Conservation (phyloP, 345 rosid species). For the Eucalyptus regnans region DNA sequence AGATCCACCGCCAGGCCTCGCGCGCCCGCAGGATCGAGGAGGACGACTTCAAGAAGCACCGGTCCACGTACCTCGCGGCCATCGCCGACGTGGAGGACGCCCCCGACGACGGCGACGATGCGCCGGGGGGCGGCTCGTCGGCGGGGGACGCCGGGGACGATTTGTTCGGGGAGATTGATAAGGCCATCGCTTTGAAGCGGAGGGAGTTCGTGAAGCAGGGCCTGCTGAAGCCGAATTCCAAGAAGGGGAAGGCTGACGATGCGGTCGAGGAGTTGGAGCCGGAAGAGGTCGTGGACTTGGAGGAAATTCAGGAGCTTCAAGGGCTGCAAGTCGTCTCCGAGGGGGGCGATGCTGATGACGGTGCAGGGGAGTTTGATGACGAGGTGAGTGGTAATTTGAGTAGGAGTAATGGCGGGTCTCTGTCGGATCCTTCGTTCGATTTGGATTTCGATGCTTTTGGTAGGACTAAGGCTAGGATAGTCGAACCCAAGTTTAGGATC, state of each 20-base stretch:
- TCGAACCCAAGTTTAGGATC: constrained; percentile 71
- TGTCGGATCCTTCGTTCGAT: constrained; percentile 47
- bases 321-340: constrained; percentile 39
- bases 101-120: constrained; percentile 1
- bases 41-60: constrained; percentile 70
- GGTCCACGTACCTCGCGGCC: constrained; percentile 61
- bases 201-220: constrained; percentile 77
- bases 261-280: constrained; percentile 52
- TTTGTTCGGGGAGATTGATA: constrained; percentile 72
- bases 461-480: constrained; percentile 36
- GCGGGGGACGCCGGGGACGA: constrained; percentile 34
- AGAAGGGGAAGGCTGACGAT: constrained; percentile 2
- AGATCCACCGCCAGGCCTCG: constrained; percentile 64
- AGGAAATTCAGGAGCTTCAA: constrained; percentile 60
- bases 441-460: constrained; percentile 67
- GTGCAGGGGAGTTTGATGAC: constrained; percentile 8
- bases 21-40: constrained; percentile 56
- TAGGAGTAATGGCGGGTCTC: constrained; percentile 4
- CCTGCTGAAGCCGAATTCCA: constrained; percentile 27
- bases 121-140: background rate
- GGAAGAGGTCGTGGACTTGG: constrained; percentile 73
- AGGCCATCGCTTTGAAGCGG: constrained; percentile 71
- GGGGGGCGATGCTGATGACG: constrained; percentile 26
- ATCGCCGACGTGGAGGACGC: constrained; percentile 74
- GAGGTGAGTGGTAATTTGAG: constrained; percentile 8